Evolutionary conservation across 1,284 basidiomycete genomes (phyloP).

Genomic region (Kwoniella shivajii): DNA sequence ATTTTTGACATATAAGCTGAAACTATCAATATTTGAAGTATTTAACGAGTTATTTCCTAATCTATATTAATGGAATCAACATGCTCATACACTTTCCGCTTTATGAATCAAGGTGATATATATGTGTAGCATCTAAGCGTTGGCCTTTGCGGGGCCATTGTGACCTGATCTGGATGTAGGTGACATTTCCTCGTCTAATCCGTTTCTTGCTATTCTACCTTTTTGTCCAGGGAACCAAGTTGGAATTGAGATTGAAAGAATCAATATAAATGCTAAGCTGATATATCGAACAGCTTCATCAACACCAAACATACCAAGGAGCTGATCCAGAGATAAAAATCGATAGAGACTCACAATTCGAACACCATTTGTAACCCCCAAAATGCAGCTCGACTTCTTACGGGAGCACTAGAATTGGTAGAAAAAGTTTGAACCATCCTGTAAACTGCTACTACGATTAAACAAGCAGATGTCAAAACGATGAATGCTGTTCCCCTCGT

Average conservation of each 20-base stretch:
- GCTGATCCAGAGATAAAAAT: not conserved
- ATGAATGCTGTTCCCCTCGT: conserved; percentile 8
- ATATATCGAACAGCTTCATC: not conserved
- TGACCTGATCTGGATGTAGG: not conserved
- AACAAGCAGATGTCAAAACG: conserved; percentile 1
- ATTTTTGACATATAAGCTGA: too few species aligned
- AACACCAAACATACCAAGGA: too few species aligned
- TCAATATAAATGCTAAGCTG: conserved; percentile 17
- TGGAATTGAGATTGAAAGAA: conserved; percentile 19
- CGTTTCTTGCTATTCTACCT: not conserved
- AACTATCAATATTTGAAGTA: too few species aligned
- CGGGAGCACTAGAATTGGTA: conserved; percentile 8
- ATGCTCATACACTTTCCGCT: too few species aligned
- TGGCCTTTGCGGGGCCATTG: too few species aligned
- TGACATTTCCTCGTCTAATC: not conserved
- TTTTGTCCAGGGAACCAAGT: conserved; percentile 17
- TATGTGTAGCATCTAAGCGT: too few species aligned
- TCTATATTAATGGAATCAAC: too few species aligned
- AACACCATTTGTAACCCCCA: conserved; percentile 18
- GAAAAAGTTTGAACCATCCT: conserved; percentile 27
- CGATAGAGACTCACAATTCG: conserved; percentile 10
- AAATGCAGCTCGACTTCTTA: conserved; percentile 21
- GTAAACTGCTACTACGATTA: conserved; percentile 23
- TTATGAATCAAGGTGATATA: too few species aligned
- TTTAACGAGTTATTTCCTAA: too few species aligned